Conservation (phyloP, 1,139 yeast species). For the Suhomyces bokatorum region DNA sequence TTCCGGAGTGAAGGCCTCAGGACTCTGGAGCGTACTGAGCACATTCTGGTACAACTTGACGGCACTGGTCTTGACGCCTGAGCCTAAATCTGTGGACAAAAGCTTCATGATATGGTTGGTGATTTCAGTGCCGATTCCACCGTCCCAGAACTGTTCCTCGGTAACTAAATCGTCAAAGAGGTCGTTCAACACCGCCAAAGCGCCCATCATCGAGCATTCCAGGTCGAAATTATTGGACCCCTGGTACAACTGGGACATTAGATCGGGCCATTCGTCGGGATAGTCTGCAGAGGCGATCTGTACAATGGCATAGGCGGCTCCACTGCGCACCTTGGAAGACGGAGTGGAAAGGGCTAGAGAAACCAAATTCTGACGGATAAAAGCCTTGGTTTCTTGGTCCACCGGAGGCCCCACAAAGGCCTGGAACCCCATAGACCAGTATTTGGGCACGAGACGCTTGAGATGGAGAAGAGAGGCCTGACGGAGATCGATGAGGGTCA, state of each 20-base stretch:
- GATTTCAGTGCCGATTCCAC: constrained; percentile 60
- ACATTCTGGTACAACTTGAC: constrained; percentile 55
- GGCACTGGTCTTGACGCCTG: constrained; percentile 49
- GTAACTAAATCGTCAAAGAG: constrained; percentile 82
- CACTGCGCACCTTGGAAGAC: constrained; percentile 62
- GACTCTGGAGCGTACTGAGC: constrained; percentile 52
- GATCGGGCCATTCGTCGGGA: constrained; percentile 94
- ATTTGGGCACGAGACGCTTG: constrained; percentile 66
- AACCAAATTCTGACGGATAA: constrained; percentile 53
- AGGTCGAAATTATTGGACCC: constrained; percentile 34
- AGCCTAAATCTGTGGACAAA: constrained; percentile 31
- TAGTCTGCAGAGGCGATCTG: constrained; percentile 88
- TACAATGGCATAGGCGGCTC: constrained; percentile 73
- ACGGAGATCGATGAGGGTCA: constrained; percentile 35
- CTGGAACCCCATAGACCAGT: constrained; percentile 86
- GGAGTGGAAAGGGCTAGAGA: constrained; percentile 50
- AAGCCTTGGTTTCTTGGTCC: constrained; percentile 49
- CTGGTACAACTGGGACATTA: constrained; percentile 52
- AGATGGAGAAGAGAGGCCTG: constrained; percentile 73
- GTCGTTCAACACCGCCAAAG: constrained; percentile 70
- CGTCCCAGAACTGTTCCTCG: constrained; percentile 82
- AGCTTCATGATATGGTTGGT: constrained; percentile 48
- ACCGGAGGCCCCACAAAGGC: constrained; percentile 73
- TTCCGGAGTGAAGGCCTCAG: constrained; percentile 45
- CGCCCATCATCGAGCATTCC: constrained; percentile 54